Percentiles rank a stretch among this genome's conserved stretches.
These are phyloP conservation scores for Candida coquimbonensis DNA, from an alignment of 805 yeast genomes.

Conservation along the genomic window DNA sequence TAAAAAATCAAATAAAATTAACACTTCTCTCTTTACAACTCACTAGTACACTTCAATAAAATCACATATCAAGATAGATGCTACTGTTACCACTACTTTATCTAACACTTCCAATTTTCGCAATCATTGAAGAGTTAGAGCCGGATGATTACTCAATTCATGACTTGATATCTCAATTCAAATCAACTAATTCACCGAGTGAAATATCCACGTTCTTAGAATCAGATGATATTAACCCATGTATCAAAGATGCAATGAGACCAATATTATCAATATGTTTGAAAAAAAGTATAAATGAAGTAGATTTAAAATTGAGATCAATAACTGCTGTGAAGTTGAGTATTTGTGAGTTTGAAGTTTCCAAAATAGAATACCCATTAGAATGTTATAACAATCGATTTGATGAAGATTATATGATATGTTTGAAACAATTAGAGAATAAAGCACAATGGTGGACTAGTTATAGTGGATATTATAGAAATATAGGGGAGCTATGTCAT, in stretches of 20 bases:
- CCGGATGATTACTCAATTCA: constrained; percentile 10
- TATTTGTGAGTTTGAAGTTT: constrained; percentile 46
- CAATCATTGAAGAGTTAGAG: neutral
- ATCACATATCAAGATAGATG: too few species aligned
- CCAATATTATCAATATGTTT: constrained; percentile 36
- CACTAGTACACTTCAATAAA: too few species aligned
- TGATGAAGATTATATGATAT: constrained; percentile 17
- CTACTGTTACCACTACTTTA: too few species aligned
- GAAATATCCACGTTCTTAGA: neutral
- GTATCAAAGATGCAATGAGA: constrained; percentile 35
- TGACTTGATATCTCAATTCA: constrained; percentile 15
- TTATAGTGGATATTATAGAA: constrained; percentile 57
- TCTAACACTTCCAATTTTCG: too few species aligned
- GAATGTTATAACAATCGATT: constrained; percentile 23
- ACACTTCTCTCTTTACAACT: too few species aligned
- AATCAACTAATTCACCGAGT: constrained; percentile 10
- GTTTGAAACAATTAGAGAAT: constrained; percentile 35
- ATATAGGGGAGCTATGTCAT: constrained; percentile 44
- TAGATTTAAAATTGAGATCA: constrained; percentile 26
- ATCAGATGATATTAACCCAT: constrained; percentile 8
- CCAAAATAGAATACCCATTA: constrained; percentile 29
- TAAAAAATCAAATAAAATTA: too few species aligned
- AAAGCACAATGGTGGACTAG: constrained; percentile 68
- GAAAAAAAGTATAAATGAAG: constrained; percentile 33
- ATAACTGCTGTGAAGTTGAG: constrained; percentile 42